Base-by-base conservation (phyloP, 1,139 yeast genomes). In the Scheffersomyces illinoinensis region DNA sequence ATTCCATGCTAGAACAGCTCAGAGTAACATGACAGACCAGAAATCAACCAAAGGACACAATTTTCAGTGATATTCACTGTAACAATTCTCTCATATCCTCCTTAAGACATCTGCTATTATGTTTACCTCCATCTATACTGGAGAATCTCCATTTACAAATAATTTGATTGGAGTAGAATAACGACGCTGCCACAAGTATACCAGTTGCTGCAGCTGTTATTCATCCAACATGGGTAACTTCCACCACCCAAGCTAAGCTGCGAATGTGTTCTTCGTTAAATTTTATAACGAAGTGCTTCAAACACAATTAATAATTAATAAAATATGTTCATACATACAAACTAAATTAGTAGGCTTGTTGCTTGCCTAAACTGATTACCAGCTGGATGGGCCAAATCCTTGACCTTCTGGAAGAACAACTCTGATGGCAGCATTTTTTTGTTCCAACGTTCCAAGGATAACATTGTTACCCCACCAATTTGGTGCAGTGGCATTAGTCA, bases 391-490 rank as follows among this genome's bases (percentile, higher is more conserved):
- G 6, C 73, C 73, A 52, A 70, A 69, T 24, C 63, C 56, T 23
- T 65, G 66, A 48, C 71, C 70, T 2, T 54, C 39, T 3, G 57
- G 39, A 57, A 66, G 61, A 1, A 58, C 53, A 21, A 54, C 53
- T 57, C 66, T 61, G 54, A 61, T 60, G 20, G 68, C 67, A 2
- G 53, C 53, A 23, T 51, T 54, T 14, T 51, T 48, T 18, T 62
- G 59, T 50, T 68, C 71, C 58, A 62, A 33, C 17, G 70, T 68
- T 10, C 52, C 66, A 33, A 8, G 17, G 60, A 72, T 72, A 7
- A 84, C 78, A 14, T 61, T 63, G 59, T 79, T 82, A 24, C 91
- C 91, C 91, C 91, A 87, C 91, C 91, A 87, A 20, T 63, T 47
- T 39, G 72, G 68, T 59, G 83, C 80, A 23, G 73, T 62, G 12